These are phyloP conservation scores for Sphagnurus paluster DNA, from an alignment of 1,284 basidiomycete genomes.

Conservation along the genomic window DNA sequence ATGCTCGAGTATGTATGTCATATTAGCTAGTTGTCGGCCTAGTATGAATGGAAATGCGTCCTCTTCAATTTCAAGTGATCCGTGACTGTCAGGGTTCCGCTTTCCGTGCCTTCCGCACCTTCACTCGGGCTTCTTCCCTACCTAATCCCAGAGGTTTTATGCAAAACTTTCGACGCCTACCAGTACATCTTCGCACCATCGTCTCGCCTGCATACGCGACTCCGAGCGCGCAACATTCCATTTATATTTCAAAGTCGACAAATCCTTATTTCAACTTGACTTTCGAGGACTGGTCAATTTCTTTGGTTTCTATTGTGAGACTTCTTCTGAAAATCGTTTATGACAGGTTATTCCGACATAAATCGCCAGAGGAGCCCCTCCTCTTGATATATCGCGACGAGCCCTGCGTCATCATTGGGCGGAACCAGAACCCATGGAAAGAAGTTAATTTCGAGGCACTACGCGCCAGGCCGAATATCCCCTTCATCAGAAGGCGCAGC, in stretches of 20 bases:
- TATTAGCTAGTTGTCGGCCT: no score
- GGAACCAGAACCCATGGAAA: slow-evolving; percentile 99
- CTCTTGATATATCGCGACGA: slow-evolving; percentile 88
- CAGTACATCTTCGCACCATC: slow-evolving; percentile 5
- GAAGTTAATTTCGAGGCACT: slow-evolving; percentile 72
- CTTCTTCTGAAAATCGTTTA: not conserved
- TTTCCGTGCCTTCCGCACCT: not conserved
- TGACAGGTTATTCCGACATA: slow-evolving; percentile 83
- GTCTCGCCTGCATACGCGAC: slow-evolving; percentile 12
- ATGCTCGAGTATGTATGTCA: no score
- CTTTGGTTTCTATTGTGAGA: not conserved
- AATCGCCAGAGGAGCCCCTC: slow-evolving; percentile 65
- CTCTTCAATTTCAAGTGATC: no score
- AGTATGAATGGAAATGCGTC: no score
- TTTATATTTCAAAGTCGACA: slow-evolving; percentile 83
- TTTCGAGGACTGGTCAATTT: slow-evolving; percentile 84
- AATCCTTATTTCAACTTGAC: slow-evolving; percentile 94
- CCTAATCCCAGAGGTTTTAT: slow-evolving; percentile 4
- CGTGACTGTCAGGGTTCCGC: slow-evolving; percentile 3
- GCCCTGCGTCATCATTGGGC: slow-evolving; percentile 92
- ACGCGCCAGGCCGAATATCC: slow-evolving; percentile 45
- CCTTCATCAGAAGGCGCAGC: slow-evolving; percentile 84
- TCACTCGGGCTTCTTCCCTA: not conserved
- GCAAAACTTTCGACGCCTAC: slow-evolving; percentile 13
- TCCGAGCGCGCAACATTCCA: slow-evolving; percentile 41